These are phyloP conservation scores for Xylaria palmicola DNA, from an alignment of 495 filamentous ascomycete species.

Conservation along the genomic window DNA sequence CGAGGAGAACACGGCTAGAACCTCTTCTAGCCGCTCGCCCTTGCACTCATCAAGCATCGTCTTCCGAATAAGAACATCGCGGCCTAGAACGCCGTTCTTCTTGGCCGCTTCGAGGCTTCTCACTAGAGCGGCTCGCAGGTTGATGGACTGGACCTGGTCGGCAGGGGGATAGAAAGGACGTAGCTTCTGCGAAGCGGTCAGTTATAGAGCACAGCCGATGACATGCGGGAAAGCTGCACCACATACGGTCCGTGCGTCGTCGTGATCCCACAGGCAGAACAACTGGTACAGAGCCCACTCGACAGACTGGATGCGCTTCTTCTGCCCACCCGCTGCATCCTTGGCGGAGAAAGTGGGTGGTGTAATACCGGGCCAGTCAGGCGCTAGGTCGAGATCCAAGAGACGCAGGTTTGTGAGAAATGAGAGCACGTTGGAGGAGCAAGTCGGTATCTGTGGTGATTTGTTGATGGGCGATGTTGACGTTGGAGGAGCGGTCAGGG, in stretches of 20 bases:
- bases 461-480: constrained; percentile 14
- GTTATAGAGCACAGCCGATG: neutral
- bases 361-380: constrained; percentile 76
- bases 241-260: constrained; percentile 66
- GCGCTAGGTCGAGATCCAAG: constrained; percentile 68
- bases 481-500: constrained; percentile 30
- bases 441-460: constrained; percentile 22
- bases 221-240: neutral
- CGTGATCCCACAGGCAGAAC: constrained; percentile 76
- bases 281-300: constrained; percentile 86
- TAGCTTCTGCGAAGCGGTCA: constrained; percentile 61
- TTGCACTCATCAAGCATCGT: constrained; percentile 92
- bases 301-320: constrained; percentile 70
- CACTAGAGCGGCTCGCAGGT: constrained; percentile 83
- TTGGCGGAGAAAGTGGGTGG: constrained; percentile 62
- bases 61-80: constrained; percentile 76
- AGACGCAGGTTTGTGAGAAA: constrained; percentile 80
- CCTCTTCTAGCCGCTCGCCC: constrained; percentile 76
- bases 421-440: constrained; percentile 58
- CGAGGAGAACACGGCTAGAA: constrained; percentile 75
- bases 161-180: constrained; percentile 85
- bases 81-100: constrained; percentile 77
- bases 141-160: constrained; percentile 83
- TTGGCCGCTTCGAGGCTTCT: constrained; percentile 75
- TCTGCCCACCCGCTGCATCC: constrained; percentile 68